These are phyloP conservation scores for Mycena leptocephala DNA, from an alignment of 768 basidiomycete species.

Conservation along the genomic window DNA sequence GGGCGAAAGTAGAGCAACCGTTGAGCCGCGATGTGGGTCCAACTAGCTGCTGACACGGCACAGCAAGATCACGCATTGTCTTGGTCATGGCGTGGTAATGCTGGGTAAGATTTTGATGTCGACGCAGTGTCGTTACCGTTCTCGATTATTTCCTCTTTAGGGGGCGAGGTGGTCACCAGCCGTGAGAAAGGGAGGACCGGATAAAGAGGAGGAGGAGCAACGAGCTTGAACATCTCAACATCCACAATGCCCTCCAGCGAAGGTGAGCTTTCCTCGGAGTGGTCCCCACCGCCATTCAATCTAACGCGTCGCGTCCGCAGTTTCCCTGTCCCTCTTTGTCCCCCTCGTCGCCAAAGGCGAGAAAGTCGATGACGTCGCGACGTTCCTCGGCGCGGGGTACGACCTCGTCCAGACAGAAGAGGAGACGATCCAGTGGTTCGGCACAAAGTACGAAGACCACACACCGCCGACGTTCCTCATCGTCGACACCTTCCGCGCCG, in stretches of 20 bases:
- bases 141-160: neutral
- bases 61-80: neutral
- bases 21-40: too few species aligned
- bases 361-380: neutral
- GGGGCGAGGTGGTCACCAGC: neutral
- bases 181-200: neutral
- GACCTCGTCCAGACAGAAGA: constrained; percentile 44
- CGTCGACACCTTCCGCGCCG: constrained; percentile 58
- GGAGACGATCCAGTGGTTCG: constrained; percentile 58
- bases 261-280: neutral
- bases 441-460: constrained; percentile 46
- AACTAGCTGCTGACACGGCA: too few species aligned
- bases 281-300: neutral
- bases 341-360: constrained; percentile 29
- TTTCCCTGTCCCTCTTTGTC: constrained; percentile 31
- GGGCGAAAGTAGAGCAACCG: too few species aligned
- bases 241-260: constrained; percentile 26
- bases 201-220: neutral
- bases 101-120: neutral
- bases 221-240: neutral
- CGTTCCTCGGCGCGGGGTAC: constrained; percentile 25
- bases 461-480: constrained; percentile 49
- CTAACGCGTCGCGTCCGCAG: constrained; percentile 6
- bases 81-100: neutral
- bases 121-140: neutral